Percentiles rank a stretch among this genome's conserved stretches.
Conservation (phyloP, 2,329 filamentous ascomycete genomes). For the Hymenoscyphus infarciens region DNA sequence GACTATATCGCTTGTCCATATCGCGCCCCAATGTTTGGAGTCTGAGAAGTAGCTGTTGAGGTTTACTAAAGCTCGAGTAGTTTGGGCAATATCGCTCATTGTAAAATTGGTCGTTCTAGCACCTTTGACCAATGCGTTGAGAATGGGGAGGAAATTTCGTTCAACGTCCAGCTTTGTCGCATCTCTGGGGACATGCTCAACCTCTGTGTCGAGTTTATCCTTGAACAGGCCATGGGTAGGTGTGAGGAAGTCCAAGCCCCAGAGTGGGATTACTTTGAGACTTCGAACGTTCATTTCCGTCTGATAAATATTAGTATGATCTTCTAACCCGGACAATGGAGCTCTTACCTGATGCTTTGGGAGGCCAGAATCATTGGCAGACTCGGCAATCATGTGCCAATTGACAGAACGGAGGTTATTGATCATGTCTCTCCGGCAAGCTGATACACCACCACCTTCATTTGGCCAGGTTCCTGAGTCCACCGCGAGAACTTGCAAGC, state of each 20-base stretch:
- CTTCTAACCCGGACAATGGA: too few species aligned
- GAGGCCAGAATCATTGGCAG: constrained; percentile 13
- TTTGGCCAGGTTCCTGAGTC: constrained; percentile 34
- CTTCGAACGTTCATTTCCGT: constrained; percentile 46
- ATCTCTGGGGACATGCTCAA: constrained; percentile 44
- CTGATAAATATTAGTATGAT: constrained; percentile 28
- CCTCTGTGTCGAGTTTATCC: constrained; percentile 45
- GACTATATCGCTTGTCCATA: constrained; percentile 43
- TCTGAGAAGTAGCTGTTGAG: constrained; percentile 35
- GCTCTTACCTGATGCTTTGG: constrained; percentile 14
- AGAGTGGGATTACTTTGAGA: constrained; percentile 44
- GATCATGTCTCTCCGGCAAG: constrained; percentile 15
- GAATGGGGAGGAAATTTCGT: constrained; percentile 48
- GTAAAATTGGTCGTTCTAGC: constrained; percentile 44
- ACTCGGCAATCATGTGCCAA: constrained; percentile 16
- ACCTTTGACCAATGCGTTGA: constrained; percentile 47
- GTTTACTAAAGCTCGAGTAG: constrained; percentile 18
- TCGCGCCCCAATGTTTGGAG: constrained; percentile 43
- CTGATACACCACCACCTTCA: constrained; percentile 43
- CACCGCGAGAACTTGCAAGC: constrained; percentile 42
- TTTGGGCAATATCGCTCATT: constrained; percentile 44
- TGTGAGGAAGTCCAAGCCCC: constrained; percentile 45
- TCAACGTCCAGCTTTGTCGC: constrained; percentile 44
- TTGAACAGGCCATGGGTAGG: constrained; percentile 45
- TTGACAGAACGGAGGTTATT: constrained; percentile 15